Base-by-base conservation (phyloP, 2,329 filamentous ascomycete species). In the Aspergillus aculeatinus region DNA sequence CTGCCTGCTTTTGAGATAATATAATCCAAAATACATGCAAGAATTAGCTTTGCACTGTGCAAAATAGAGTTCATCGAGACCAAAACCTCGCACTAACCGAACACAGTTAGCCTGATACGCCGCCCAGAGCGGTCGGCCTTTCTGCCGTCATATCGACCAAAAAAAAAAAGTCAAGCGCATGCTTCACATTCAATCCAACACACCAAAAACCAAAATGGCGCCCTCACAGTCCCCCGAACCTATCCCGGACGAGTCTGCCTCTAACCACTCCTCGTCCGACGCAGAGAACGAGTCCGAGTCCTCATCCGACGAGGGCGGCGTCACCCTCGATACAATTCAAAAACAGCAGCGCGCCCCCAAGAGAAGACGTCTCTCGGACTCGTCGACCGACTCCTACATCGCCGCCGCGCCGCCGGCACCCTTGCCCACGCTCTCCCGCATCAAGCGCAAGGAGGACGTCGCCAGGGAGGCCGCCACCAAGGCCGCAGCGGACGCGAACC, bases 391-490 rank as follows among this genome's bases (percentile, higher is more conserved):
- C 58, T 72, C 68, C 10, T 72, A 72, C 54, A 70, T 70, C 59
- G 73, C 60, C 29, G 58, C 72, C 14, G 5, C 39, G 14, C 39
- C 6, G 7, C 68, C 71, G 44, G 65, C 70, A 50, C 74, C 74
- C 56, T 68, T 78, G 53, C 73, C 75, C 58, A 71, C 72, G 1
- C 65, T 77, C 42, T 77, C 76, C 19, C 75, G 76, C 59, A 78
- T 79, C 58, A 79, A 75, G 58, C 39, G 39, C 39, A 78, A 76
- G 68, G 77, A 78, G 57, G 60, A 66, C 16, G 53, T 47, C 10
- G 57, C 65, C 33, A 63, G 60, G 5, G 59, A 65, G 9, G 67
- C 65, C 16, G 65, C 61, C 10, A 31, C 55, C 9, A 35, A 58
- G 4, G 48, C 60, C 4, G 48, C 60, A 7, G 64, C 68, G 6